phyloP scores from a whole-genome alignment of 2,329 filamentous ascomycete genomes.

The Fusarium mangiferae region DNA sequence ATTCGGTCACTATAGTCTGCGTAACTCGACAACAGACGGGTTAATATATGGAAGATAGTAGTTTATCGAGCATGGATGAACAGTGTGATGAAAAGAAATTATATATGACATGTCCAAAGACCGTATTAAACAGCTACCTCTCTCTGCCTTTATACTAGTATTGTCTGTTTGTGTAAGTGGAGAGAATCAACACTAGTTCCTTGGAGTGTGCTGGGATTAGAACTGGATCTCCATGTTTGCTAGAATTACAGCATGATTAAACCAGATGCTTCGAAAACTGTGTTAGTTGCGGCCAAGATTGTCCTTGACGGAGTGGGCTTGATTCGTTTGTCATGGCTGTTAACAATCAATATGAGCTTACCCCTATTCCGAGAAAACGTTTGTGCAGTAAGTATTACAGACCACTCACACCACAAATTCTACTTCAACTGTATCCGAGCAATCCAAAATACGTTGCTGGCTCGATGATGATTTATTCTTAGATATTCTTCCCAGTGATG shows the following conservation, averaged over 20 bases:
- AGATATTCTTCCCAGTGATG: not conserved
- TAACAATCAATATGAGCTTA: not conserved
- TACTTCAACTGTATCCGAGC: no score
- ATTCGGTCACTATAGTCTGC: not conserved
- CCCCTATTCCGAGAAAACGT: not conserved
- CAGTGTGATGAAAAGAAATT: not conserved
- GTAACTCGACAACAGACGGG: not conserved
- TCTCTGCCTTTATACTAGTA: not conserved
- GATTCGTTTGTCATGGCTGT: not conserved
- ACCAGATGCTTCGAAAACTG: not conserved
- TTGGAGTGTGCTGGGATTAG: not conserved
- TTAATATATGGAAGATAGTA: not conserved
- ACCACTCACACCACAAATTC: not conserved
- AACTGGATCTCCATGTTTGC: not conserved
- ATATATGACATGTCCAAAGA: not conserved
- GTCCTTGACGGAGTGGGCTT: not conserved
- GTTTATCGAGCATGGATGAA: not conserved
- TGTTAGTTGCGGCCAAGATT: not conserved
- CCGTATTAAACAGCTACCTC: not conserved
- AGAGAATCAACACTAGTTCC: not conserved
- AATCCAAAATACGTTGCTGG: not conserved
- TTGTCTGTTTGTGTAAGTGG: not conserved
- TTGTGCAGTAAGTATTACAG: not conserved
- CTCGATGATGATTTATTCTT: not conserved
- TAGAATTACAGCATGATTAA: not conserved